Conservation (phyloP, 768 basidiomycete genomes). For the Kwoniella newhampshirensis region DNA sequence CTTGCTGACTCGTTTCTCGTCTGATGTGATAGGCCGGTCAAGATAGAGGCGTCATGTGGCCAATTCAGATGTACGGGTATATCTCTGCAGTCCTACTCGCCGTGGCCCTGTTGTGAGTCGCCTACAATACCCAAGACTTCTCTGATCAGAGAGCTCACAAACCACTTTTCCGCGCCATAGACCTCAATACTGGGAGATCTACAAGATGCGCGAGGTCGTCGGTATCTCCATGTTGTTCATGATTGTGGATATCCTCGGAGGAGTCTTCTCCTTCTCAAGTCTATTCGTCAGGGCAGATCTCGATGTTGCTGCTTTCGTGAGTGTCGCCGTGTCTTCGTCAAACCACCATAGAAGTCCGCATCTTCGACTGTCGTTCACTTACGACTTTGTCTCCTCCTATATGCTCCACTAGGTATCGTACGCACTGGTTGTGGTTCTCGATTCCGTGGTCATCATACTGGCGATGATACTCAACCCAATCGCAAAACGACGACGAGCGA, state of each 20-base stretch:
- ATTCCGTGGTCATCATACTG: conserved; percentile 63
- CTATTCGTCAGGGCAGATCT: conserved; percentile 67
- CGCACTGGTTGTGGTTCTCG: conserved; percentile 64
- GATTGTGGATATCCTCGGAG: conserved; percentile 67
- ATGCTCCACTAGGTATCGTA: conserved; percentile 55
- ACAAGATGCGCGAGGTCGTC: conserved; percentile 57
- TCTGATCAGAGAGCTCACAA: not conserved
- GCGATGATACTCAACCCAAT: conserved; percentile 68
- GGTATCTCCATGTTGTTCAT: conserved; percentile 74
- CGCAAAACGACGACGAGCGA: conserved; percentile 28
- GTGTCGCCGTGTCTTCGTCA: conserved; percentile 1
- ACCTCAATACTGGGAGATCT: conserved; percentile 77
- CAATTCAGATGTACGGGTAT: conserved; percentile 65
- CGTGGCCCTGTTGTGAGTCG: conserved; percentile 57
- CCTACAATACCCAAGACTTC: not conserved
- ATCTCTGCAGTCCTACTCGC: conserved; percentile 63
- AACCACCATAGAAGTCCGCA: not conserved
- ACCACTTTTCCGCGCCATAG: conserved; percentile 48
- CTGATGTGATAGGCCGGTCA: conserved; percentile 32
- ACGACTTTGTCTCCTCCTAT: not conserved
- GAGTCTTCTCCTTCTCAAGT: conserved; percentile 68
- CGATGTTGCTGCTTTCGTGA: conserved; percentile 64
- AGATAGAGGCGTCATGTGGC: conserved; percentile 53
- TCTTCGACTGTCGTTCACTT: not conserved
- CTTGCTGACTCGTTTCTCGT: not conserved